These are phyloP conservation scores for Fraxinus greggii DNA, from an alignment of 305 asterid species.

Conservation along the genomic window DNA sequence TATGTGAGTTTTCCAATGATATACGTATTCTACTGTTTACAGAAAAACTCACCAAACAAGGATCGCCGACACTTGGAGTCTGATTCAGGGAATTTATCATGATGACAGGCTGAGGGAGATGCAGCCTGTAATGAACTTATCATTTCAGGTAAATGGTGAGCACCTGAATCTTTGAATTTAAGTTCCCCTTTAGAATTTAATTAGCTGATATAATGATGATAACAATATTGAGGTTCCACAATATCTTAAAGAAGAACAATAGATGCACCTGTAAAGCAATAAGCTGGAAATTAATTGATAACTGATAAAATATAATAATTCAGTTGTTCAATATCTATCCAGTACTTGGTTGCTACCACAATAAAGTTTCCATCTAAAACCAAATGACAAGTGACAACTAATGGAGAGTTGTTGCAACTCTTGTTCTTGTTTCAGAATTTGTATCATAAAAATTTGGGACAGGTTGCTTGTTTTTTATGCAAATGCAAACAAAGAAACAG, in stretches of 20 bases:
- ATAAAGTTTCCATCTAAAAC: neutral
- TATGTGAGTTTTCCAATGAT: slow-evolving; percentile 2
- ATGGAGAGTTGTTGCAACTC: neutral
- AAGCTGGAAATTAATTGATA: neutral
- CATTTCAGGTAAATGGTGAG: neutral
- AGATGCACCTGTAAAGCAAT: neutral
- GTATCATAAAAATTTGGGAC: neutral
- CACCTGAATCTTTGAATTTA: neutral
- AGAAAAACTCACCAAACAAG: neutral
- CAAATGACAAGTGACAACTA: neutral
- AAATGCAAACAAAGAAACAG: neutral
- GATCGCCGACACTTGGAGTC: neutral
- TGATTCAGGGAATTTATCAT: neutral
- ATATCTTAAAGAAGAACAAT: neutral
- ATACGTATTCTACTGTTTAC: neutral
- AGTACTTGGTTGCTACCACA: neutral
- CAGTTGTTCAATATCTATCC: neutral
- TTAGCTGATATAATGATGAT: neutral
- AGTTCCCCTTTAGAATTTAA: neutral
- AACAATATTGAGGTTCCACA: neutral
- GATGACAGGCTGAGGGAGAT: neutral
- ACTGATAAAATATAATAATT: neutral
- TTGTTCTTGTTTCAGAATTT: neutral
- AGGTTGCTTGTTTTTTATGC: neutral
- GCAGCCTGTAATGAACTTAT: neutral